Evolutionary conservation across 2,329 filamentous ascomycete genomes (phyloP).

Genomic region (Xylariaceae sp.): DNA sequence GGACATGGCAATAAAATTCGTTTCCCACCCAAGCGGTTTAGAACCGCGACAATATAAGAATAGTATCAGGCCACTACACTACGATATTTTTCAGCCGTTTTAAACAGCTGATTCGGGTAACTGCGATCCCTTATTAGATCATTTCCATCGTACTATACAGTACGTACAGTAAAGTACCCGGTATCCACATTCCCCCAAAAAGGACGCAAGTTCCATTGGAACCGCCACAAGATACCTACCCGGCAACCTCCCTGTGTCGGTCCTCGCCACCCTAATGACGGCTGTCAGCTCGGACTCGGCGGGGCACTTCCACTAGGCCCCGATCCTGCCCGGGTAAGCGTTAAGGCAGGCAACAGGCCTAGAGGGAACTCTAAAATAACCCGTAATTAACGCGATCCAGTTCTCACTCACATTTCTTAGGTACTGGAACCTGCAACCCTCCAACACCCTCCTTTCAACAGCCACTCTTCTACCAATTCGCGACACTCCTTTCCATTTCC

Average conservation of each 20-base stretch:
- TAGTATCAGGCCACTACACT: constrained; percentile 9
- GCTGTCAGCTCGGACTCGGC: constrained; percentile 13
- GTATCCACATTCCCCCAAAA: constrained; percentile 2
- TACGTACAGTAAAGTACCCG: not conserved
- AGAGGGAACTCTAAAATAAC: not conserved
- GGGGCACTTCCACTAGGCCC: no score
- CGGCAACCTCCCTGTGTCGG: not conserved
- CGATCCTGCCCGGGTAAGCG: no score
- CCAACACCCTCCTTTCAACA: constrained; percentile 22
- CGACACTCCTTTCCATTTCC: constrained; percentile 27
- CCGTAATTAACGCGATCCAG: constrained; percentile 23
- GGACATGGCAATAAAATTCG: no score
- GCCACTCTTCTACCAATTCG: constrained; percentile 9
- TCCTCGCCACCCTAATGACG: constrained; percentile 1
- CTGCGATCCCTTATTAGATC: not conserved
- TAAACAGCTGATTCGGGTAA: constrained; percentile 20
- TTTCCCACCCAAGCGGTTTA: no score
- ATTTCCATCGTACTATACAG: not conserved
- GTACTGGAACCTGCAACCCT: not conserved
- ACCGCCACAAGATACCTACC: constrained; percentile 11
- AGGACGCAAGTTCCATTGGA: constrained; percentile 5
- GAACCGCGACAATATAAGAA: not conserved
- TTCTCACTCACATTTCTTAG: constrained; percentile 16
- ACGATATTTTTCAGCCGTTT: constrained; percentile 4
- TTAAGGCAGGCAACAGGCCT: no score